Percentiles rank a stretch among this genome's conserved stretches.
Evolutionary conservation across 2,329 filamentous ascomycete species (phyloP).

Genomic region (Fusarium devonianum): DNA sequence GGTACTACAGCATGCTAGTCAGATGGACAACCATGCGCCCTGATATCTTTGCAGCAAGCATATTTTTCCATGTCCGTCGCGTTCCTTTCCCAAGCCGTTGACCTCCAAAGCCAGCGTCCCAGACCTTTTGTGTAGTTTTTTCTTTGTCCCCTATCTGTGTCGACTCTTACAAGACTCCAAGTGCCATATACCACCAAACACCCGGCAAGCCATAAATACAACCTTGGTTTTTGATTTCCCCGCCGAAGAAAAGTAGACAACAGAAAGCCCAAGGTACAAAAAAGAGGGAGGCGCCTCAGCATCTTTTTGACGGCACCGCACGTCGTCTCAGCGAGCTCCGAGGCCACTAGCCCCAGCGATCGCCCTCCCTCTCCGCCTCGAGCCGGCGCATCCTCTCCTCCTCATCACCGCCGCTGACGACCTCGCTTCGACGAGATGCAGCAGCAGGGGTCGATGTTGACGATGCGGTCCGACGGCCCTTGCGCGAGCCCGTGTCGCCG

Average conservation of each 20-base stretch:
- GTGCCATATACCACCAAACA: conserved; percentile 6
- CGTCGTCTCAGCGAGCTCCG: conserved; percentile 12
- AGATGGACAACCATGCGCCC: conserved; percentile 5
- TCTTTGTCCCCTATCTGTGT: conserved; percentile 10
- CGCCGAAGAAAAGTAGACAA: conserved; percentile 4
- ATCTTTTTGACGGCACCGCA: conserved; percentile 5
- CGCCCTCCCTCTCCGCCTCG: conserved; percentile 66
- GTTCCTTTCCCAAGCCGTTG: background rate
- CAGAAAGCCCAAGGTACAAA: background rate
- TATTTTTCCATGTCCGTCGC: conserved; percentile 1
- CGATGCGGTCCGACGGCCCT: conserved; percentile 48
- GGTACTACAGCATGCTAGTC: conserved; percentile 6
- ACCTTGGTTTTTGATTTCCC: background rate
- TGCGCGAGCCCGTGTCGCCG: conserved; percentile 51
- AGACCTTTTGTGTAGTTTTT: conserved; percentile 6
- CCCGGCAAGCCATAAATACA: conserved; percentile 22
- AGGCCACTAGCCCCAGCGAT: conserved; percentile 53
- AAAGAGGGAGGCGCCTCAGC: conserved; percentile 2
- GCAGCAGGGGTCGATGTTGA: conserved; percentile 33
- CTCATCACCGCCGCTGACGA: conserved; percentile 55
- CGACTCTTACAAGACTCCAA: conserved; percentile 22
- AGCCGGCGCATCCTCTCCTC: conserved; percentile 62
- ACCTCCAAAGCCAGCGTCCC: conserved; percentile 5
- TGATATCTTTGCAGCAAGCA: conserved; percentile 5
- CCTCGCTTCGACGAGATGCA: conserved; percentile 55